Evolutionary conservation across 2,329 filamentous ascomycete species (phyloP), one percentile per base, ranked within the genome.

Genomic region (Aureobasidium leucospermi): DNA sequence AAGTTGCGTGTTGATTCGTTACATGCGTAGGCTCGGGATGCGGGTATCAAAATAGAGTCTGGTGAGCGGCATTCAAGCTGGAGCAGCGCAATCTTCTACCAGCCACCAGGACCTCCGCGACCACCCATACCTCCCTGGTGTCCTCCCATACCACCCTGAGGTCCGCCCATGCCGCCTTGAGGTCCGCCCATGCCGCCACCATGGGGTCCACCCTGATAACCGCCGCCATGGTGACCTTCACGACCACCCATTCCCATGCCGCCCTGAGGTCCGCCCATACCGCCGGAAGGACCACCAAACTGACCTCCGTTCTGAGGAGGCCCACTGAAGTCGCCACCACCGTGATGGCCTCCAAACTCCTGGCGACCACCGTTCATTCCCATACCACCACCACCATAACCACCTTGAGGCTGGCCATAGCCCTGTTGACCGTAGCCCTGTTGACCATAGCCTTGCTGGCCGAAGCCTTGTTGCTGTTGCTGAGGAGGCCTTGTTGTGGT

Each of bases 41-140:
- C 19, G 38, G 36, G 8, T 6, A 42, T 42, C 11, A 23, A n/a
- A 3, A 34, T 7, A 4, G 8, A 41, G 6, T 41, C 7, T 34
- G 49, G 38, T 13, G 38, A 6, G 10, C 4, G 23, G 15, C 28
- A 31, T 9, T n/a, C 13, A 29, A n/a, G 15, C n/a, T 31, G n/a
- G 10, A 34, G 13, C n/a, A 16, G n/a, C 29, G 16, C n/a, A 11
- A n/a, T 28, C 15, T 19, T 43, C 10, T 43, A 55, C 36, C 36
- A 53, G 9, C 38, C 49, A n/a, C 39, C 51, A 55, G 51, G 51
- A 16, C 51, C 51, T 52, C 48, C 48, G 10, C 36, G 48, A 41
- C 48, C 47, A 9, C 47, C 47, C 0, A 23, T 31, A 8, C 31
- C 31, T 28, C 47, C 47, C 9, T 32, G 34, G 23, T 15, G 9